Conservation (phyloP, 352 stramenopile species). For the Pythium coloratum region DNA sequence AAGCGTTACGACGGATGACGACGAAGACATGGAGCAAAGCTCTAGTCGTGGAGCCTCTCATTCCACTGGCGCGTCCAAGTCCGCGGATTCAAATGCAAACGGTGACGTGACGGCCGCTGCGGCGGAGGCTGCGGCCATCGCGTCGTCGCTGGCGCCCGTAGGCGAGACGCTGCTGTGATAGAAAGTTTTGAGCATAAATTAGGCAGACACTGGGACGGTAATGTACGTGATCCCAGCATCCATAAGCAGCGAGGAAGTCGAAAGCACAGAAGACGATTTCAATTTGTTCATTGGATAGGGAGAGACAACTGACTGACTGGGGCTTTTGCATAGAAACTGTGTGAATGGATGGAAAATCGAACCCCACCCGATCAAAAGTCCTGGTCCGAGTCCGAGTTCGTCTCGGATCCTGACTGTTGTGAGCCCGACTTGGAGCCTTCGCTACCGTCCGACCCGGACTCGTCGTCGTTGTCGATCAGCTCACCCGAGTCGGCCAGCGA, state of each 20-base stretch:
- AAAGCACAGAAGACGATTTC: background rate
- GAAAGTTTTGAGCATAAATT: slow-evolving; percentile 4
- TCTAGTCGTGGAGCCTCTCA: background rate
- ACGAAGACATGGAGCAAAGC: background rate
- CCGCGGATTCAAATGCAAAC: background rate
- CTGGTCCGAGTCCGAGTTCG: slow-evolving; percentile 81
- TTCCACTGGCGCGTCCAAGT: background rate
- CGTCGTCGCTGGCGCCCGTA: background rate
- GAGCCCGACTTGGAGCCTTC: slow-evolving; percentile 64
- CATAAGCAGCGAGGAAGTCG: background rate
- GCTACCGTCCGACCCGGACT: slow-evolving; percentile 48
- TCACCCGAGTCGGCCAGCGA: slow-evolving; percentile 82
- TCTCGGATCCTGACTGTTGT: slow-evolving; percentile 62
- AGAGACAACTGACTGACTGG: background rate
- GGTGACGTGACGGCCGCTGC: background rate
- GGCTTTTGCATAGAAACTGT: background rate
- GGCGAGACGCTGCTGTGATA: slow-evolving; percentile 1
- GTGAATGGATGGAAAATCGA: background rate
- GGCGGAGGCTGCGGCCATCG: background rate
- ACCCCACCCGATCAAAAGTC: slow-evolving; percentile 51
- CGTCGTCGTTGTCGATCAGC: slow-evolving; percentile 85
- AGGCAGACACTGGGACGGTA: background rate
- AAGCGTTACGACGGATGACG: background rate
- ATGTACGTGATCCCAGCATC: background rate
- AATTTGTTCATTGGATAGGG: background rate